phyloP scores from a whole-genome alignment of 306 rosid species.

The Biancaea sappan region DNA sequence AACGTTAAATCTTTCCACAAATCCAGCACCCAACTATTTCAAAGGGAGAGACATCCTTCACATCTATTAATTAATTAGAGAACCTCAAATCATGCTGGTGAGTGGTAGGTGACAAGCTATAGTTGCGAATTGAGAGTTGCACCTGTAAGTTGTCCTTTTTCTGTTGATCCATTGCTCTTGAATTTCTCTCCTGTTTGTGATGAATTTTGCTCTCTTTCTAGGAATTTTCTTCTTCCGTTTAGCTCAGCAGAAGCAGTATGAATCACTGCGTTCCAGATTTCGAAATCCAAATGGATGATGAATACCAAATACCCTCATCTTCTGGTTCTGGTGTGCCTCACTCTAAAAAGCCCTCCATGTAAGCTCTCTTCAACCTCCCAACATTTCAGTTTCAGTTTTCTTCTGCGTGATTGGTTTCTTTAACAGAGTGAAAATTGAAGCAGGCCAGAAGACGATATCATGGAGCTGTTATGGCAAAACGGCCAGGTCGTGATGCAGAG shows the following conservation, averaged over 20 bases:
- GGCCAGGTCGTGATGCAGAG: slow-evolving; percentile 71
- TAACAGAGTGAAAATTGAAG: slow-evolving; percentile 3
- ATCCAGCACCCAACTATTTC: not conserved
- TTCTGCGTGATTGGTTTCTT: not conserved
- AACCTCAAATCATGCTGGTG: not conserved
- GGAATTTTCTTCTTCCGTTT: not conserved
- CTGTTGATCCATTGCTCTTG: not conserved
- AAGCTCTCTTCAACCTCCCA: not conserved
- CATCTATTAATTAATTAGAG: not conserved
- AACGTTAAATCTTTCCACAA: not conserved
- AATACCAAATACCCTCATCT: slow-evolving; percentile 42
- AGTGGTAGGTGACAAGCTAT: not conserved
- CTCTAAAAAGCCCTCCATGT: slow-evolving; percentile 57
- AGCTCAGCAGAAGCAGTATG: slow-evolving; percentile 37
- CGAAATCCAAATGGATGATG: slow-evolving; percentile 49
- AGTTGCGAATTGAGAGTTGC: no score
- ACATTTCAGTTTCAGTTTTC: not conserved
- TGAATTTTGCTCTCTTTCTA: not conserved
- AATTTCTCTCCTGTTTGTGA: not conserved
- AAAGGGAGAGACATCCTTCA: not conserved
- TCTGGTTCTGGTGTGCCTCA: slow-evolving; percentile 39
- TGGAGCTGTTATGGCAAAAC: slow-evolving; percentile 85
- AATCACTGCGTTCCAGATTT: slow-evolving; percentile 74
- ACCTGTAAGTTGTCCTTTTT: not conserved
- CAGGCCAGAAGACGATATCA: slow-evolving; percentile 68